Percentiles rank a stretch among this genome's conserved stretches.
phyloP scores from a whole-genome alignment of 2,329 filamentous ascomycete species.

The Fusarium scirpi region DNA sequence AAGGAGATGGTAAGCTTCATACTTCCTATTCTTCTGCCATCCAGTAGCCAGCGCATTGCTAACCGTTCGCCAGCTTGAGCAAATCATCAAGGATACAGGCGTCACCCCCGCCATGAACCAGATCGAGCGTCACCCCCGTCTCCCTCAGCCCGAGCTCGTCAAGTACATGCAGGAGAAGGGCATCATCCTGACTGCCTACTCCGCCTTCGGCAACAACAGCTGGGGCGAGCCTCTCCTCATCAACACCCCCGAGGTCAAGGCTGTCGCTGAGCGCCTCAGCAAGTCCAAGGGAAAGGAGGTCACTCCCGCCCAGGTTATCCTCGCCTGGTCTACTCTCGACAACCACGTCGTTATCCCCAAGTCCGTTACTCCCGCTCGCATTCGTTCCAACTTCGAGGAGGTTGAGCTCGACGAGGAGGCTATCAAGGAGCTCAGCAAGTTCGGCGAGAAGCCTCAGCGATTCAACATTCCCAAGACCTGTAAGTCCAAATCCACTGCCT shows the following conservation, averaged over 20 bases:
- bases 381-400: constrained; percentile 77
- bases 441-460: constrained; percentile 65
- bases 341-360: constrained; percentile 81
- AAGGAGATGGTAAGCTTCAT: constrained; percentile 60
- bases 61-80: constrained; percentile 57
- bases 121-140: constrained; percentile 75
- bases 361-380: constrained; percentile 75
- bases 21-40: background rate
- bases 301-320: constrained; percentile 60
- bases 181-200: constrained; percentile 76
- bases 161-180: constrained; percentile 71
- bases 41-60: background rate
- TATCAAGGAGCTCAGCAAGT: constrained; percentile 69
- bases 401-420: constrained; percentile 70
- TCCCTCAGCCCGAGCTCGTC: constrained; percentile 67
- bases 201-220: constrained; percentile 63
- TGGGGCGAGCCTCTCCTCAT: constrained; percentile 63
- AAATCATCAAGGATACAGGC: constrained; percentile 67
- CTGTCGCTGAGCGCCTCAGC: constrained; percentile 63
- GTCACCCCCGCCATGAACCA: constrained; percentile 74
- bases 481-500: constrained; percentile 44
- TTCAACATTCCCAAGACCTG: constrained; percentile 60
- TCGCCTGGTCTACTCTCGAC: constrained; percentile 69
- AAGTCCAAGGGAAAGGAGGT: constrained; percentile 52
- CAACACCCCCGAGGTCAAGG: constrained; percentile 67